A percentile compares a stretch with the other conserved stretches of the same genome.
Conservation (phyloP, 2,329 filamentous ascomycete genomes). For the Epichloe festucae region DNA sequence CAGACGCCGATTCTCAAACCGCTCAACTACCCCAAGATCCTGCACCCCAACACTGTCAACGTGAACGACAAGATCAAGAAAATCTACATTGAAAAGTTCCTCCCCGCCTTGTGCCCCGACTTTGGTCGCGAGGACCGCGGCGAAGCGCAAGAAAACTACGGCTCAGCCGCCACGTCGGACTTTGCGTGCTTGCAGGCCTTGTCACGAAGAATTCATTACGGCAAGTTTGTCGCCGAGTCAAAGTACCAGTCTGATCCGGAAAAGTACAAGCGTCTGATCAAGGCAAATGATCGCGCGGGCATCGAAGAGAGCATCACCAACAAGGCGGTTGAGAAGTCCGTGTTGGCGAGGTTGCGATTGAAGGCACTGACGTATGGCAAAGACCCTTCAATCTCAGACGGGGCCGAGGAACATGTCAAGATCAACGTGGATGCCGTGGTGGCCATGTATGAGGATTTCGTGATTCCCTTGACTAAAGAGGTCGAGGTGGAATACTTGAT, state of each 20-base stretch:
- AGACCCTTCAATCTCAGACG: constrained; percentile 56
- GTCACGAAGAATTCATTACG: constrained; percentile 86
- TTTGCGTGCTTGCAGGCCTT: constrained; percentile 82
- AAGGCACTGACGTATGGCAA: constrained; percentile 92
- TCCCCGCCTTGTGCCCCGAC: constrained; percentile 71
- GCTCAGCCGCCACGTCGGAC: constrained; percentile 80
- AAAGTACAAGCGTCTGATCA: constrained; percentile 70
- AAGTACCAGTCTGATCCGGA: constrained; percentile 82
- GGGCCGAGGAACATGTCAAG: constrained; percentile 51
- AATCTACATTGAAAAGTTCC: constrained; percentile 70
- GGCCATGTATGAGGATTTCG: constrained; percentile 78
- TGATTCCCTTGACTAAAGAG: constrained; percentile 95
- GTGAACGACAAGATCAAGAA: constrained; percentile 79
- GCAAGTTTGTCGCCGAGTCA: constrained; percentile 93
- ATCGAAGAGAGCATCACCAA: constrained; percentile 90
- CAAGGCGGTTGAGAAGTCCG: constrained; percentile 75
- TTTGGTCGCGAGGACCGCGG: constrained; percentile 68
- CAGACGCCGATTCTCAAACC: constrained; percentile 75
- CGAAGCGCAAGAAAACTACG: constrained; percentile 88
- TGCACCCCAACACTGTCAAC: constrained; percentile 81
- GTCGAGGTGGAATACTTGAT: constrained; percentile 98
- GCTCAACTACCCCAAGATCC: constrained; percentile 74
- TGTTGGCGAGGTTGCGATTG: constrained; percentile 70
- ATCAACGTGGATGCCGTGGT: constrained; percentile 89
- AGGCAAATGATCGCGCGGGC: constrained; percentile 62